Evolutionary conservation across 371 early-diverging fungal species (phyloP).

Genomic region (Conidiobolus coronatus): DNA sequence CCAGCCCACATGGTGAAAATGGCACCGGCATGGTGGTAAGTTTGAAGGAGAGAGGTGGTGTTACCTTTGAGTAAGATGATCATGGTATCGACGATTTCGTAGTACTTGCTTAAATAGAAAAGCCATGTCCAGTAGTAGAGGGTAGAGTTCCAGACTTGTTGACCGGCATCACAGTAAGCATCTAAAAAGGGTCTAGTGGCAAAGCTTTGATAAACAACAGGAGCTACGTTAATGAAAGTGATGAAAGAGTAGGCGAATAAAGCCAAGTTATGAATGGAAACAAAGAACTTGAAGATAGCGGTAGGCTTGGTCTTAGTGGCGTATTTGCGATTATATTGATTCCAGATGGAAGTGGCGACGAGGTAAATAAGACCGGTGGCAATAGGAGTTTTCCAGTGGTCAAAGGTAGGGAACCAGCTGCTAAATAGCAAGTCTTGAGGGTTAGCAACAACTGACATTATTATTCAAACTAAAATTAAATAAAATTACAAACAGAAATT

Average conservation of each 20-base stretch:
- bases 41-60: slow-evolving; percentile 44
- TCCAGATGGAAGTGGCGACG: background rate
- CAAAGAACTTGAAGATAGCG: background rate
- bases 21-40: slow-evolving; percentile 76
- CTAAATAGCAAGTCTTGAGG: too few relatives aligned
- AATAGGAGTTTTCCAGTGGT: background rate
- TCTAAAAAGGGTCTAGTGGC: background rate
- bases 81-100: slow-evolving; percentile 67
- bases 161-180: background rate
- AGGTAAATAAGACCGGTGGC: background rate
- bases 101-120: slow-evolving; percentile 72
- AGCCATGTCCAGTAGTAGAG: slow-evolving; percentile 9
- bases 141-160: background rate
- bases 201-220: background rate
- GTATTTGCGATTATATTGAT: background rate
- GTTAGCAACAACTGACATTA: too few relatives aligned
- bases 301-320: background rate
- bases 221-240: background rate
- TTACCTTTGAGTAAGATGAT: slow-evolving; percentile 56
- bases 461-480: too few relatives aligned
- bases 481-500: too few relatives aligned
- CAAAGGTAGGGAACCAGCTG: too few relatives aligned
- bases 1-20: slow-evolving; percentile 56
- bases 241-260: background rate
- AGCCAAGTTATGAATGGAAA: background rate